Percentiles rank a stretch among this genome's conserved stretches.
Conservation (phyloP, 495 filamentous ascomycete genomes). For the Hyaloscypha hepaticicola region DNA sequence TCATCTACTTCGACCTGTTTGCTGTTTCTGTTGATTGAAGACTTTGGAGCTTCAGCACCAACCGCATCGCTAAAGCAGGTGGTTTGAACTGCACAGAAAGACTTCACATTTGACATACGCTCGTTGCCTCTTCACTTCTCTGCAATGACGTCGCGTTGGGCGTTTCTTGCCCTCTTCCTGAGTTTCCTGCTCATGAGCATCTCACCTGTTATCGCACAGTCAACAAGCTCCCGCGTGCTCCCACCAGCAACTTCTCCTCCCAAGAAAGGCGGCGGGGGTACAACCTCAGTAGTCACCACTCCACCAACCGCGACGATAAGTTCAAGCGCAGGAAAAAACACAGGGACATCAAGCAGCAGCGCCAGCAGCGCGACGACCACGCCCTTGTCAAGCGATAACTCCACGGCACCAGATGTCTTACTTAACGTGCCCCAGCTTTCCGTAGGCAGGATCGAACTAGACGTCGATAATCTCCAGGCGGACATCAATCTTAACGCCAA, state of each 20-base stretch:
- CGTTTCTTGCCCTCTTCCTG: neutral
- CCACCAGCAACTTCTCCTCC: slow-evolving; percentile 23
- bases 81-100: neutral
- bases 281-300: slow-evolving; percentile 15
- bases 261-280: slow-evolving; percentile 21
- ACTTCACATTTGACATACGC: neutral
- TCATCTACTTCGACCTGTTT: neutral
- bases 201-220: neutral
- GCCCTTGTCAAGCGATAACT: slow-evolving; percentile 13
- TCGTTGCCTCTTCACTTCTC: neutral
- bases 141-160: neutral
- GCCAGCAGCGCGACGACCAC: slow-evolving; percentile 24
- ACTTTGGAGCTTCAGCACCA: neutral
- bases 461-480: slow-evolving; percentile 52
- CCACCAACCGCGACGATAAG: neutral
- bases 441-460: slow-evolving; percentile 55
- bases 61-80: neutral
- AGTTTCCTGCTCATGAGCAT: neutral
- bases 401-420: slow-evolving; percentile 50
- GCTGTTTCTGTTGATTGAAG: neutral
- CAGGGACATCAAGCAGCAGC: neutral
- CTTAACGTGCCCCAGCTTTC: slow-evolving; percentile 53
- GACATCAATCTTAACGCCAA: slow-evolving; percentile 57
- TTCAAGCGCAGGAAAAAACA: slow-evolving; percentile 1
- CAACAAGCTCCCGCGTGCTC: neutral